A percentile compares a stretch with the other conserved stretches of the same genome.
Evolutionary conservation across 176 grass and related monocot genomes (phyloP).

Genomic region (Juncus inflexus): DNA sequence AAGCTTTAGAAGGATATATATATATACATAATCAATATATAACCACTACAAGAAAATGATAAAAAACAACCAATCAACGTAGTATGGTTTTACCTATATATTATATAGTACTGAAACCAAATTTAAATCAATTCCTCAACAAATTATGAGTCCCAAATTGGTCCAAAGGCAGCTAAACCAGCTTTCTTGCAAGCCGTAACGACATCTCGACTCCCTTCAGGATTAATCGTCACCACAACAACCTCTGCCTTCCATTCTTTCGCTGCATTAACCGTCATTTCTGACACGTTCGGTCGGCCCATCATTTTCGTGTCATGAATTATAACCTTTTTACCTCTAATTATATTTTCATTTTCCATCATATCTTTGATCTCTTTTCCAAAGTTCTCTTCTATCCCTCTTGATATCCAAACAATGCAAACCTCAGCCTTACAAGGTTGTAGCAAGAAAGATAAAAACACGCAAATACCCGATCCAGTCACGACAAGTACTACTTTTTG

Average conservation of each 20-base stretch:
- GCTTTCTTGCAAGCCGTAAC: slow-evolving; percentile 39
- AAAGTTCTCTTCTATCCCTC: slow-evolving; percentile 58
- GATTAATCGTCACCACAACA: slow-evolving; percentile 72
- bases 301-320: slow-evolving; percentile 51
- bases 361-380: slow-evolving; percentile 49
- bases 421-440: slow-evolving; percentile 45
- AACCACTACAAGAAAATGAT: too few species aligned
- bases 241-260: slow-evolving; percentile 45
- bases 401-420: slow-evolving; percentile 71
- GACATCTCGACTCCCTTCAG: slow-evolving; percentile 59
- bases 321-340: slow-evolving; percentile 26
- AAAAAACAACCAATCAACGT: too few species aligned
- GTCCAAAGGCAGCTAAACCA: slow-evolving; percentile 53
- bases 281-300: slow-evolving; percentile 45
- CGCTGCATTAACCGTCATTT: slow-evolving; percentile 41
- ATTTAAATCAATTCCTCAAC: too few species aligned
- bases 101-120: too few species aligned
- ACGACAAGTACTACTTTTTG: slow-evolving; percentile 43
- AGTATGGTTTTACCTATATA: too few species aligned
- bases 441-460: slow-evolving; percentile 66
- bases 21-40: too few species aligned
- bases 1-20: too few species aligned
- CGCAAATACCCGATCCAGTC: slow-evolving; percentile 66
- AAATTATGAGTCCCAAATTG: slow-evolving; percentile 59
- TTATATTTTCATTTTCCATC: slow-evolving; percentile 7